phyloP scores from a whole-genome alignment of 78 protist genomes.

The Emiliania huxleyi region DNA sequence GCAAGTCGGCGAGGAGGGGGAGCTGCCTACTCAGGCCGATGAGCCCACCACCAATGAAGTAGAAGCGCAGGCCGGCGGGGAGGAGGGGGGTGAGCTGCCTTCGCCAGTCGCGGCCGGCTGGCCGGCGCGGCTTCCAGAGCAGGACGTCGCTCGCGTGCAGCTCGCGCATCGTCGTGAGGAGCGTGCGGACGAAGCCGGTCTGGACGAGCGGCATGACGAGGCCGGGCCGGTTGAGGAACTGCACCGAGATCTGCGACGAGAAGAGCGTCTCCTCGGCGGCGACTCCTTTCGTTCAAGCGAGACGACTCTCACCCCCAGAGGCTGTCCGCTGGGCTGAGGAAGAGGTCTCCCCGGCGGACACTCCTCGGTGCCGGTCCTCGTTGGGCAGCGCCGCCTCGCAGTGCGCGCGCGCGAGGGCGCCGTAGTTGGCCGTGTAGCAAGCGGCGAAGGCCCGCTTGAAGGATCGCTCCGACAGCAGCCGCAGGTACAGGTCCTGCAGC shows the following conservation, averaged over 20 bases:
- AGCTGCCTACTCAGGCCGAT: too few species aligned
- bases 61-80: too few species aligned
- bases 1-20: background rate
- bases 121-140: background rate
- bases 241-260: background rate
- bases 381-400: background rate
- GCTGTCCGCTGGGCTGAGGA: too few species aligned
- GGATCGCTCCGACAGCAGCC: background rate
- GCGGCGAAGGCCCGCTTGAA: background rate
- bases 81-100: too few species aligned
- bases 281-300: too few species aligned
- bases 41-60: too few species aligned
- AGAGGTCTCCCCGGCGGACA: too few species aligned
- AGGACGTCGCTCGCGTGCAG: background rate
- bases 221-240: background rate
- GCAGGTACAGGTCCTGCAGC: background rate
- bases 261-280: too few species aligned
- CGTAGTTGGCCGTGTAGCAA: background rate
- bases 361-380: too few species aligned
- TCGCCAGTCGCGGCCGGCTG: too few species aligned
- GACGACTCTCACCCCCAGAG: too few species aligned
- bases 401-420: background rate
- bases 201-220: background rate
- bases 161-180: background rate
- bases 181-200: background rate